Evolutionary conservation across 306 rosid genomes (phyloP).

Genomic region (Vigna hirtella): DNA sequence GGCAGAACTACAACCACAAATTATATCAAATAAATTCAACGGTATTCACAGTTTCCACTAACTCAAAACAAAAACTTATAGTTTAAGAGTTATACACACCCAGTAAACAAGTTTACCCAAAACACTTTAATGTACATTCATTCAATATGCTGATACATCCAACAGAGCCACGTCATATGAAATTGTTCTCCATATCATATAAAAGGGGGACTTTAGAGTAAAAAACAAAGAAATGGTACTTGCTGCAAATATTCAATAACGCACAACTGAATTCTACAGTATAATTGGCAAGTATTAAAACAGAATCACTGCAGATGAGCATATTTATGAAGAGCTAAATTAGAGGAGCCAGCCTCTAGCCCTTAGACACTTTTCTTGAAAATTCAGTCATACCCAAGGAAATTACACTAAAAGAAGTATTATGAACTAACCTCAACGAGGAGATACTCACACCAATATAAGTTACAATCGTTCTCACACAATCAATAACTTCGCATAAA

Average conservation of each 20-base stretch:
- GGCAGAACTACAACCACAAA: conserved; percentile 82
- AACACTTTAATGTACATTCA: conserved; percentile 10
- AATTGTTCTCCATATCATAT: conserved; percentile 27
- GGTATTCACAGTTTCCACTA: conserved; percentile 16
- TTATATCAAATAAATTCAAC: conserved; percentile 37
- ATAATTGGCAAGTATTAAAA: conserved; percentile 22
- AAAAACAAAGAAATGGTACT: not conserved
- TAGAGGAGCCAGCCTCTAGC: not conserved
- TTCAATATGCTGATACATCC: conserved; percentile 19
- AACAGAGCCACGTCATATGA: not conserved
- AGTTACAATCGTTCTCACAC: not conserved
- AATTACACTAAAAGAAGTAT: conserved; percentile 11
- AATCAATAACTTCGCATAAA: not conserved
- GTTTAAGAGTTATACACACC: conserved; percentile 10
- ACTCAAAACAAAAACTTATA: conserved; percentile 18
- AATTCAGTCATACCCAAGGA: conserved; percentile 37
- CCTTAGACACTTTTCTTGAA: conserved; percentile 15
- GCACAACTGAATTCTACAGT: conserved; percentile 11
- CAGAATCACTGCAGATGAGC: conserved; percentile 27
- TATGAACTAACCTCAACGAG: conserved; percentile 5
- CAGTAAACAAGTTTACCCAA: conserved; percentile 13
- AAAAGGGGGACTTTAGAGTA: conserved; percentile 30
- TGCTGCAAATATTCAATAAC: conserved; percentile 34
- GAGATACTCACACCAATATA: not conserved
- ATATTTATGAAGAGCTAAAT: conserved; percentile 22